Percentiles rank a stretch among this genome's conserved stretches.
Evolutionary conservation across 345 rosid species (phyloP).

Genomic region (Eucalyptus polyanthemos): DNA sequence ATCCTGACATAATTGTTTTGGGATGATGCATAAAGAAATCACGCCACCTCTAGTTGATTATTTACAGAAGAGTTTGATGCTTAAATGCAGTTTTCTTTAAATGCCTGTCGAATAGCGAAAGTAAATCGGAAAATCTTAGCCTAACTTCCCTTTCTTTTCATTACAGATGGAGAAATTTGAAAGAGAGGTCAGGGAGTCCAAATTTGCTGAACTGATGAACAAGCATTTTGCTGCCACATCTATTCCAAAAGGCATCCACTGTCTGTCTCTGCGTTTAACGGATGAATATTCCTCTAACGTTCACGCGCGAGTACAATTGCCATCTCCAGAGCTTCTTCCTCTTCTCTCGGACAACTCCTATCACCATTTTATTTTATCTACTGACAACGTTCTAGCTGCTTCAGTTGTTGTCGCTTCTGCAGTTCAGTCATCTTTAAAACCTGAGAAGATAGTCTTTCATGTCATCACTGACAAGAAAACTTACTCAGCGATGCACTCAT

Average conservation of each 20-base stretch:
- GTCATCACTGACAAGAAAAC: constrained; percentile 98
- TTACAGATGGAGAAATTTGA: constrained; percentile 83
- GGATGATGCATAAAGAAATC: neutral
- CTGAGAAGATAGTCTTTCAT: constrained; percentile 91
- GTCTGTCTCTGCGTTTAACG: constrained; percentile 85
- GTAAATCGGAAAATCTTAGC: neutral
- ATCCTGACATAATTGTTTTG: neutral
- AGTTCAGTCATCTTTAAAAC: constrained; percentile 67
- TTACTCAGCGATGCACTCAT: constrained; percentile 95
- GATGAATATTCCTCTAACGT: constrained; percentile 98
- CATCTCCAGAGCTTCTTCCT: constrained; percentile 94
- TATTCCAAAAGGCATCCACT: constrained; percentile 95
- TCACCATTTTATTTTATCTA: constrained; percentile 78
- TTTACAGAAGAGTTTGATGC: neutral
- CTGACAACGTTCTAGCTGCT: constrained; percentile 95
- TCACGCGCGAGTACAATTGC: constrained; percentile 90
- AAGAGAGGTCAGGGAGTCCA: constrained; percentile 79
- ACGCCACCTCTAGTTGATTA: neutral
- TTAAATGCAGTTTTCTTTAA: neutral
- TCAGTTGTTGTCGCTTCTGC: constrained; percentile 90
- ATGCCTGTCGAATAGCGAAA: neutral
- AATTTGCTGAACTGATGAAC: constrained; percentile 88
- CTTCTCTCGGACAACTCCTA: constrained; percentile 78
- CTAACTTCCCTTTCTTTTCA: neutral
- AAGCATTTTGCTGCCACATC: constrained; percentile 98